These are phyloP conservation scores for Penstemon barbatus DNA, from an alignment of 257 asterid genomes.

Conservation along the genomic window DNA sequence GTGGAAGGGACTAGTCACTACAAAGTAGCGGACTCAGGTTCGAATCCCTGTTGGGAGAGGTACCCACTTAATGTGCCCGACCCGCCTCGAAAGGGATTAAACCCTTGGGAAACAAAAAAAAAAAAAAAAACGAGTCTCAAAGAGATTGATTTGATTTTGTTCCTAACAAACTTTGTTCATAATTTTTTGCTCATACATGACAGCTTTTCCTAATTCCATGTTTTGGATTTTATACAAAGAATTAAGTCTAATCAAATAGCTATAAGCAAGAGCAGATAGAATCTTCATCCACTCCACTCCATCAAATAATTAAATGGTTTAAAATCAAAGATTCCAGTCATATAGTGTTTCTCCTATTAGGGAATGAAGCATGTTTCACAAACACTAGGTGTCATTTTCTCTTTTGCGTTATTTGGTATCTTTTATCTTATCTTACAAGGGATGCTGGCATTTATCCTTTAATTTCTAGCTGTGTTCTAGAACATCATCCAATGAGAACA, in stretches of 20 bases:
- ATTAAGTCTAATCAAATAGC: no score
- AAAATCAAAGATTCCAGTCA: conserved; percentile 15
- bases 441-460: conserved; percentile 26
- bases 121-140: no score
- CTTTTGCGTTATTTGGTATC: not conserved
- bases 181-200: not conserved
- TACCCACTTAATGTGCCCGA: no score
- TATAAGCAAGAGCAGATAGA: not conserved
- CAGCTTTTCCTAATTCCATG: not conserved
- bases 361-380: conserved; percentile 41
- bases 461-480: conserved; percentile 31
- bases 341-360: conserved; percentile 20
- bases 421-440: not conserved
- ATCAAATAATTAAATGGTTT: not conserved
- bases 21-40: no score
- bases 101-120: no score
- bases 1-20: no score
- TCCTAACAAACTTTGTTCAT: no score
- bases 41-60: no score
- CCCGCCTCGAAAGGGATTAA: no score
- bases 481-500: conserved; percentile 16
- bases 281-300: not conserved
- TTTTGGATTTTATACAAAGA: not conserved
- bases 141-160: no score
- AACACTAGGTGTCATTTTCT: conserved; percentile 23